Conservation (phyloP, 306 rosid species). For the Cicer cuneatum region DNA sequence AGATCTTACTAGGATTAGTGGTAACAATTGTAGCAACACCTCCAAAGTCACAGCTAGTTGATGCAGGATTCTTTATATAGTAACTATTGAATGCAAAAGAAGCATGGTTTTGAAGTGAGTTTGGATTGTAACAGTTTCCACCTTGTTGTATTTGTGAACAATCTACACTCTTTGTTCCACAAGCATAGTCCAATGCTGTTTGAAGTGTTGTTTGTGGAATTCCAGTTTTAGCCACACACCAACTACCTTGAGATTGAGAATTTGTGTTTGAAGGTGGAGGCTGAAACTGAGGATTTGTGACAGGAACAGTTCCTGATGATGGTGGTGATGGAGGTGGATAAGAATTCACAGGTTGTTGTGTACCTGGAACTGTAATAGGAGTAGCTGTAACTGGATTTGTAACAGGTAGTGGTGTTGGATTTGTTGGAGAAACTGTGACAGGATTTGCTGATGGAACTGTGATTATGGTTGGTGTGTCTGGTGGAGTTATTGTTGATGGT, state of each 20-base stretch:
- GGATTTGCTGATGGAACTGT: slow-evolving; percentile 83
- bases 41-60: slow-evolving; percentile 93
- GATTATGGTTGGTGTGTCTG: slow-evolving; percentile 68
- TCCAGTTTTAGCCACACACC: slow-evolving; percentile 92
- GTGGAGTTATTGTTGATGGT: slow-evolving; percentile 46
- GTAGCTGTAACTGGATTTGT: slow-evolving; percentile 53
- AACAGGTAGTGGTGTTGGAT: slow-evolving; percentile 64
- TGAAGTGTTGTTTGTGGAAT: slow-evolving; percentile 65
- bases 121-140: slow-evolving; percentile 79
- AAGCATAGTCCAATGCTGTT: slow-evolving; percentile 85
- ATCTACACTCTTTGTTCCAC: slow-evolving; percentile 66
- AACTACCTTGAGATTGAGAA: slow-evolving; percentile 62
- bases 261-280: slow-evolving; percentile 66
- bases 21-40: slow-evolving; percentile 70
- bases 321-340: slow-evolving; percentile 76
- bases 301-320: slow-evolving; percentile 61
- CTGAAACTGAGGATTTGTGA: slow-evolving; percentile 54
- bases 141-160: slow-evolving; percentile 88
- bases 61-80: slow-evolving; percentile 76
- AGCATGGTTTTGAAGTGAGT: slow-evolving; percentile 79
- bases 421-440: slow-evolving; percentile 59
- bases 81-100: slow-evolving; percentile 87
- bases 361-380: slow-evolving; percentile 59
- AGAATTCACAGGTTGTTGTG: slow-evolving; percentile 62
- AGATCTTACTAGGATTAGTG: slow-evolving; percentile 79